These are phyloP conservation scores for Metschnikowia proteae DNA, from an alignment of 805 yeast genomes.

Conservation along the genomic window DNA sequence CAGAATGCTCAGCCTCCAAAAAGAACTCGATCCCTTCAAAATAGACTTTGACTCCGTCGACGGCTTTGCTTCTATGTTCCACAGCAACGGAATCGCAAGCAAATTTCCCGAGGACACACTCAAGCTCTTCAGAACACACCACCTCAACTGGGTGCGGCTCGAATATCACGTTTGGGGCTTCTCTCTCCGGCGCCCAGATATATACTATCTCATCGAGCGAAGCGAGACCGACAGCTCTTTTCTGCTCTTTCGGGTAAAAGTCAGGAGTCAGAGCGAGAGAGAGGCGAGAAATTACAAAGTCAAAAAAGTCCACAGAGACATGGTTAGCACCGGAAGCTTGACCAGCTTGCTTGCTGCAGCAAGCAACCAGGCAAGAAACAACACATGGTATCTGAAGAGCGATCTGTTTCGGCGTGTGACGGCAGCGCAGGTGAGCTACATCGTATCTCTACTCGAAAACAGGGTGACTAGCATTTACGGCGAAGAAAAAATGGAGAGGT, in stretches of 20 bases:
- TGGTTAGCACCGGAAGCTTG: slow-evolving; percentile 10
- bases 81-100: slow-evolving; percentile 3
- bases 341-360: slow-evolving; percentile 7
- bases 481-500: slow-evolving; percentile 6
- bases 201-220: slow-evolving; percentile 11
- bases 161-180: slow-evolving; percentile 34
- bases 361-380: neutral
- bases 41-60: slow-evolving; percentile 38
- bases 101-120: slow-evolving; percentile 13
- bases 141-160: slow-evolving; percentile 27
- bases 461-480: slow-evolving; percentile 8
- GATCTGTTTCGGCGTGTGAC: neutral
- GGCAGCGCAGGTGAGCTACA: slow-evolving; percentile 11
- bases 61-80: slow-evolving; percentile 27
- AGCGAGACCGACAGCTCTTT: slow-evolving; percentile 1
- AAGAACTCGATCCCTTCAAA: slow-evolving; percentile 13
- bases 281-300: slow-evolving; percentile 21
- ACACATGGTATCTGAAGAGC: too few relatives aligned
- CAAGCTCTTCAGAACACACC: slow-evolving; percentile 13
- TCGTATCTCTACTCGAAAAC: neutral
- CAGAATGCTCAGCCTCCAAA: slow-evolving; percentile 8
- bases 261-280: neutral
- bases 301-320: slow-evolving; percentile 9
- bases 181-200: slow-evolving; percentile 4
- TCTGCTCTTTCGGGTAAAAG: slow-evolving; percentile 1